Conservation (phyloP, 1,284 basidiomycete species). For the Phaffia rhodozyma region DNA sequence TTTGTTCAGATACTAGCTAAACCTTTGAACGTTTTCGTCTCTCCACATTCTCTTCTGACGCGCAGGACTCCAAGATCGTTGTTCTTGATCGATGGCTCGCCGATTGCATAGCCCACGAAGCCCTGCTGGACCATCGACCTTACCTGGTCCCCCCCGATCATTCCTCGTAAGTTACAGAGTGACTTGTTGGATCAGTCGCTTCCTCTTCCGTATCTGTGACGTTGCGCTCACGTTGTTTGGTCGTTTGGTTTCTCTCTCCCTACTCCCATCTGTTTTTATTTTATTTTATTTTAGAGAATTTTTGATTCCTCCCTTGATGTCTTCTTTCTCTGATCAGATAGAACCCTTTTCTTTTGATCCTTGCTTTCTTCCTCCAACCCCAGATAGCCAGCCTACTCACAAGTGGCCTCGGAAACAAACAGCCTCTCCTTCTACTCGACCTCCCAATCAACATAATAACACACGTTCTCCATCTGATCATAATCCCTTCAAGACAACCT, state of each 20-base stretch:
- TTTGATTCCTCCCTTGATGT: not conserved
- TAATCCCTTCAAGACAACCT: not conserved
- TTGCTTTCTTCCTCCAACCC: not conserved
- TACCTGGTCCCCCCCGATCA: constrained; percentile 1
- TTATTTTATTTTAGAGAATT: not conserved
- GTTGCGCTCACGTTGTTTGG: not conserved
- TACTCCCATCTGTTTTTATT: no score
- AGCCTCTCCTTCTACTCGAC: not conserved
- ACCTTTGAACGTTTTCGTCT: not conserved
- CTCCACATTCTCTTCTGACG: not conserved
- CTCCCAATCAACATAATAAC: not conserved
- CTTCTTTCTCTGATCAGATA: not conserved
- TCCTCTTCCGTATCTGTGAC: not conserved
- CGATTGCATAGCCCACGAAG: not conserved
- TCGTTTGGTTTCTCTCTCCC: not conserved
- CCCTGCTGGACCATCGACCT: not conserved
- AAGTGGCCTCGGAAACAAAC: not conserved
- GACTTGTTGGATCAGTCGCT: not conserved
- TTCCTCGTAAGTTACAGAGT: not conserved
- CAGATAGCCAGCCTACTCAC: not conserved
- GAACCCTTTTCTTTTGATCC: not conserved
- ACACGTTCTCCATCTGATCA: not conserved
- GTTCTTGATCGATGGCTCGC: not conserved
- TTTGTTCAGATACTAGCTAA: not conserved
- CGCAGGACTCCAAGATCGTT: not conserved